Base-by-base conservation (phyloP, 495 filamentous ascomycete species). In the Cairneyella variabilis region DNA sequence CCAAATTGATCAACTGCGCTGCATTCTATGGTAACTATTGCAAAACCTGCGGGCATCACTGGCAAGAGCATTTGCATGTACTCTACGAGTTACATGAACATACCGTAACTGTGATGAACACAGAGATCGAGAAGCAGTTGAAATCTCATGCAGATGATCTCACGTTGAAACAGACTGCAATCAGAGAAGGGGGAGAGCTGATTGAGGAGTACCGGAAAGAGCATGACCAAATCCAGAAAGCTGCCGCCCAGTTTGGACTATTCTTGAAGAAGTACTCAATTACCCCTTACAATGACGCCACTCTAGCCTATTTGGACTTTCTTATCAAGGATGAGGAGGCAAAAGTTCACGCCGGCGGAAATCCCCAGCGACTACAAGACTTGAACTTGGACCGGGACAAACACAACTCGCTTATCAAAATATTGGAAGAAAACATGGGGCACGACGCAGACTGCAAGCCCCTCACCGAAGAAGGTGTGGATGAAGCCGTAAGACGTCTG, bases 261-360 rank as follows among this genome's bases (percentile, higher is more conserved):
- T 76, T 67, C 53, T 48, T 76, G 5, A 67, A 62, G 51, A 61
- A 68, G 21, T 54, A 72, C 41, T 63, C 62, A 1, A 67, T 75
- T 43, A 60, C 66, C 0, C 43, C 60, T 2, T 67, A 65, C 59
- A 75, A 75, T 38, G 70, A 75, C 47, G 65, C 66, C 1, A 72
- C 62, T 11, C 9, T 70, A 2, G 70, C 54, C 1, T 74, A 74
- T 52, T 61, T 74, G 21, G 67, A 71, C 4, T 49, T 45, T 25
- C 28, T 59, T 11, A 54, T 59, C 36, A 50, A 34, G 8, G 56
- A 42, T 14, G 56, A 59, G 48, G 32, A 59, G 21, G 56, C 17
- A 14, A 59, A 59, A 27, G 28, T 59, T 7, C 2, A 43, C 12
- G 50, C 37, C 36, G 56, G 56, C 43, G 42, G 42, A 8, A 54